phyloP scores from a whole-genome alignment of 352 stramenopile species.

The Lagenidium giganteum region DNA sequence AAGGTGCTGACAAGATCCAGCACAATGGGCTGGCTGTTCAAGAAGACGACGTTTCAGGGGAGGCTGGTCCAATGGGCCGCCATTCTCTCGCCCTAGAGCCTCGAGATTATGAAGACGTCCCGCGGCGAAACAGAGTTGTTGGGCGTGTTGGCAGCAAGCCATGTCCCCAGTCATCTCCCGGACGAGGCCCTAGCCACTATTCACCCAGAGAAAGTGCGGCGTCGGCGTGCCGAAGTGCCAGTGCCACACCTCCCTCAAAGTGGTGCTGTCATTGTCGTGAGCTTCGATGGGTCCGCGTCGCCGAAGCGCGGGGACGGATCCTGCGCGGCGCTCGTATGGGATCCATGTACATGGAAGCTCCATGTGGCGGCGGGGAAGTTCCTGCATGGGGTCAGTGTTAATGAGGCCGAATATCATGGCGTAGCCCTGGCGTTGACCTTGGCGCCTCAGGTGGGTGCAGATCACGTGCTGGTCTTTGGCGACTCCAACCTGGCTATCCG shows the following conservation, averaged over 20 bases:
- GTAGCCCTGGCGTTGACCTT: conserved; percentile 1
- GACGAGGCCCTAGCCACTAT: conserved; percentile 4
- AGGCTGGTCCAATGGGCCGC: conserved; percentile 11
- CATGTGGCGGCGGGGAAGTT: not conserved
- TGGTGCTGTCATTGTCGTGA: no score
- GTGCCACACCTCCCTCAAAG: no score
- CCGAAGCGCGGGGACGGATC: conserved; percentile 3
- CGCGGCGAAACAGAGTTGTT: conserved; percentile 6
- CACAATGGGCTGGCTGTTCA: conserved; percentile 10
- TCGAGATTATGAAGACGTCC: not conserved
- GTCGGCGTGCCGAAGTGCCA: no score
- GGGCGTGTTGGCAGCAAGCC: conserved; percentile 1
- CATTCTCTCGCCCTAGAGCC: conserved; percentile 6
- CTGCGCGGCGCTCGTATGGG: conserved; percentile 14
- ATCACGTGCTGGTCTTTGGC: conserved; percentile 11
- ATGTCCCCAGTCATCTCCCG: not conserved
- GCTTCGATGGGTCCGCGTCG: conserved; percentile 17
- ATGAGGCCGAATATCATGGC: conserved; percentile 20
- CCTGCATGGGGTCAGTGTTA: conserved; percentile 12
- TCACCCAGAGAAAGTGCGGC: conserved; percentile 3
- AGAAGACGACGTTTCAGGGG: conserved; percentile 1
- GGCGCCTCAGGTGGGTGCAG: not conserved
- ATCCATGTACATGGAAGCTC: not conserved
- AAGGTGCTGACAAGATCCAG: conserved; percentile 8
- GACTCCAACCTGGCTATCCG: conserved; percentile 14